phyloP scores from a whole-genome alignment of 495 filamentous ascomycete species.

The Penicillium roqueforti region DNA sequence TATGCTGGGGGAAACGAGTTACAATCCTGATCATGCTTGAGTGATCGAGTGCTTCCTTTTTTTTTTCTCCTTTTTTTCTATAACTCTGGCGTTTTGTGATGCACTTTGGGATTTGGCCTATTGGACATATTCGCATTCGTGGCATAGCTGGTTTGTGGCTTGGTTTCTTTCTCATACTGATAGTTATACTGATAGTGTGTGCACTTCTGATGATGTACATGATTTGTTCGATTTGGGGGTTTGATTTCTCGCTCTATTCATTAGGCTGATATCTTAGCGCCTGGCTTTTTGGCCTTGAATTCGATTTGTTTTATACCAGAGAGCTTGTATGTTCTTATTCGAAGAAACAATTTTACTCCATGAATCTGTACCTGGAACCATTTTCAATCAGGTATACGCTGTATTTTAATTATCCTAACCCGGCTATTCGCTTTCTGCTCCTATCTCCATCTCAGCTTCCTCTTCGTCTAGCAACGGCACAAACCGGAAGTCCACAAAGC shows the following conservation, averaged over 20 bases:
- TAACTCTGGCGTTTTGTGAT: slow-evolving; percentile 2
- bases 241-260: not conserved
- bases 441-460: slow-evolving; percentile 44
- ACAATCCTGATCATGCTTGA: slow-evolving; percentile 59
- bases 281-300: slow-evolving; percentile 5
- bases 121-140: slow-evolving; percentile 19
- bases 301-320: not conserved
- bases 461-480: slow-evolving; percentile 65
- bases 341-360: not conserved
- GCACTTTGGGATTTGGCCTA: slow-evolving; percentile 1
- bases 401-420: not conserved
- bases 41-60: slow-evolving; percentile 5
- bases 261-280: not conserved
- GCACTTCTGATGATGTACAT: slow-evolving; percentile 8
- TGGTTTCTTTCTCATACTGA: not conserved
- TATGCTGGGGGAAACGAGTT: slow-evolving; percentile 65
- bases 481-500: slow-evolving; percentile 77
- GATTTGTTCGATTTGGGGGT: slow-evolving; percentile 1
- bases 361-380: not conserved
- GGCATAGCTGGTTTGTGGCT: not conserved
- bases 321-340: not conserved
- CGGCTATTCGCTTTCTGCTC: slow-evolving; percentile 12
- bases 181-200: slow-evolving; percentile 1
- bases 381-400: not conserved
- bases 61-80: too few species aligned